phyloP scores from a whole-genome alignment of 768 basidiomycete genomes.

The Russula virescens region DNA sequence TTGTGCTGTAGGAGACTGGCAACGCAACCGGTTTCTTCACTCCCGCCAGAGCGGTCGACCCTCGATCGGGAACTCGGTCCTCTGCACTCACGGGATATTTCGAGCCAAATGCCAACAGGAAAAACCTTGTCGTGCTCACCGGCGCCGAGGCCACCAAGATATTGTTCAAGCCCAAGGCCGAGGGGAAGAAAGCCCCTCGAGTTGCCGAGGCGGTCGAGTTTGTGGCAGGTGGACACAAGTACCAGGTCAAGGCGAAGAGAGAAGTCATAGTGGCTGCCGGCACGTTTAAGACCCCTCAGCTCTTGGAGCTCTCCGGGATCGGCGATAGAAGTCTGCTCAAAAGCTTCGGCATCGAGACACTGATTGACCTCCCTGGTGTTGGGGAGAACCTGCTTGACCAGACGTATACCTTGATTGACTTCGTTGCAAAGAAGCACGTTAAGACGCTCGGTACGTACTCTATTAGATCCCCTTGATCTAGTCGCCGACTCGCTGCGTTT shows the following conservation, averaged over 20 bases:
- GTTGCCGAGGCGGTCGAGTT: constrained; percentile 35
- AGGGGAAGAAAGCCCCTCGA: constrained; percentile 8
- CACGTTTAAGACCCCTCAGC: constrained; percentile 36
- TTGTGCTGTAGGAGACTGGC: constrained; percentile 9
- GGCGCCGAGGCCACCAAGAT: constrained; percentile 20
- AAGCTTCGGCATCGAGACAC: constrained; percentile 31
- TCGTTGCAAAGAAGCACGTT: constrained; percentile 11
- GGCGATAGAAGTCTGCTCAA: constrained; percentile 35
- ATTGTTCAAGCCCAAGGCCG: not conserved
- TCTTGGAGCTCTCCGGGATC: constrained; percentile 28
- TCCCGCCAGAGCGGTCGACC: constrained; percentile 22
- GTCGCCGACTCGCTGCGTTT: too few relatives aligned
- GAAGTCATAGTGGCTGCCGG: constrained; percentile 39
- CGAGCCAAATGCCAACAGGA: constrained; percentile 17
- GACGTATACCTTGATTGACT: constrained; percentile 23
- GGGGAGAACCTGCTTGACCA: constrained; percentile 38
- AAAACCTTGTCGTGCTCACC: constrained; percentile 21
- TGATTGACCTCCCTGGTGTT: constrained; percentile 41
- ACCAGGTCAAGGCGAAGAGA: constrained; percentile 34
- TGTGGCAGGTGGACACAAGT: constrained; percentile 26
- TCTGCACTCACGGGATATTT: constrained; percentile 23
- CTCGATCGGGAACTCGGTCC: constrained; percentile 20
- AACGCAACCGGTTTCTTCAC: constrained; percentile 22
- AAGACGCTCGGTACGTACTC: constrained; percentile 16
- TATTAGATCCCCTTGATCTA: not conserved